Percentiles rank a stretch among this genome's conserved stretches.
These are phyloP conservation scores for Xylariaceae sp. DNA, from an alignment of 2,329 filamentous ascomycete genomes.

Conservation along the genomic window DNA sequence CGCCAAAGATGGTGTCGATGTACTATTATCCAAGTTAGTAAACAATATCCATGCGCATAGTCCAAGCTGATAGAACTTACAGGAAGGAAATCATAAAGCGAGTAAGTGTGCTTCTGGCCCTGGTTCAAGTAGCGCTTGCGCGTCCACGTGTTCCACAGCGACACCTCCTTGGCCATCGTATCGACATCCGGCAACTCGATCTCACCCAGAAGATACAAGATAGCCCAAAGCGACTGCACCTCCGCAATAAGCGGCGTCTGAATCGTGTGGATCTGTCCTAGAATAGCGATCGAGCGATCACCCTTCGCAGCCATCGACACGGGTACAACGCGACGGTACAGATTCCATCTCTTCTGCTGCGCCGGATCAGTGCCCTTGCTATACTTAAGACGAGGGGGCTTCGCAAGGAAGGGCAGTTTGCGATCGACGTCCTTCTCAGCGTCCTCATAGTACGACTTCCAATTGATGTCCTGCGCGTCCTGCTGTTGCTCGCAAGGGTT, in stretches of 20 bases:
- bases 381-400: constrained; percentile 17
- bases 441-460: constrained; percentile 21
- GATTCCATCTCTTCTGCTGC: constrained; percentile 23
- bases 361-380: constrained; percentile 14
- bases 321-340: constrained; percentile 23
- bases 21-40: constrained; percentile 23
- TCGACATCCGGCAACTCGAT: constrained; percentile 28
- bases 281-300: constrained; percentile 29
- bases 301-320: constrained; percentile 22
- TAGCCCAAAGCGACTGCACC: constrained; percentile 32
- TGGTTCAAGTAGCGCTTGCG: constrained; percentile 30
- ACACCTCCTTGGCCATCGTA: constrained; percentile 30
- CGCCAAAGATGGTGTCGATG: constrained; percentile 29
- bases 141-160: constrained; percentile 33
- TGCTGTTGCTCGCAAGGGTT: not conserved
- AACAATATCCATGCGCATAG: not conserved
- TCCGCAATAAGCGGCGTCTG: constrained; percentile 30
- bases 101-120: constrained; percentile 29
- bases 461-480: constrained; percentile 17
- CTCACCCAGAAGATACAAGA: constrained; percentile 30
- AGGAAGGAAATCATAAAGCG: constrained; percentile 31
- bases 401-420: constrained; percentile 25
- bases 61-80: constrained; percentile 21
- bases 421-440: constrained; percentile 24
- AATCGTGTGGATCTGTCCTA: constrained; percentile 30